Evolutionary conservation across 345 rosid genomes (phyloP).

Genomic region (Sonneratia caseolaris): DNA sequence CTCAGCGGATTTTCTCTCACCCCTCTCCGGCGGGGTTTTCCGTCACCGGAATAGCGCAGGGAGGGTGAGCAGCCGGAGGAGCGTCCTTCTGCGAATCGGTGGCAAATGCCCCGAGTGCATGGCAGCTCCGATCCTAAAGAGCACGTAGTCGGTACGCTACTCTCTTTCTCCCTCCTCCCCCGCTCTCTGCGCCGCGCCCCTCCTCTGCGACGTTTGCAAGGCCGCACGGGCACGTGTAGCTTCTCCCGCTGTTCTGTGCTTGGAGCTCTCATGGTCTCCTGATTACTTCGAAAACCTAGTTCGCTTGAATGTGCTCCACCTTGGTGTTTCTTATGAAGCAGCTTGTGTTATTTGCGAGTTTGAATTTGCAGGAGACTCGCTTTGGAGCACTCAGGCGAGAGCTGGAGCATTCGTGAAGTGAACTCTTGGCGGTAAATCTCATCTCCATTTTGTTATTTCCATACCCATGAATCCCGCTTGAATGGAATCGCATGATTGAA

Average conservation of each 20-base stretch:
- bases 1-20: not conserved
- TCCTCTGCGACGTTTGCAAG: not conserved
- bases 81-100: slow-evolving; percentile 77
- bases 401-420: slow-evolving; percentile 61
- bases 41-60: not conserved
- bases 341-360: not conserved
- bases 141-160: slow-evolving; percentile 46
- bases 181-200: not conserved
- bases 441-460: not conserved
- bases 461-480: not conserved
- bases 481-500: not conserved
- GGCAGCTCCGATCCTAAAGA: slow-evolving; percentile 64
- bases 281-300: not conserved
- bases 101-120: slow-evolving; percentile 68
- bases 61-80: slow-evolving; percentile 68
- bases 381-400: slow-evolving; percentile 70
- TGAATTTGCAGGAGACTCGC: slow-evolving; percentile 63
- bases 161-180: slow-evolving; percentile 7
- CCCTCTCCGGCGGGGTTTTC: not conserved
- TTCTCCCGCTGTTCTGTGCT: not conserved
- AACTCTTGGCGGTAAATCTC: slow-evolving; percentile 41
- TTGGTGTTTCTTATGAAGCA: not conserved
- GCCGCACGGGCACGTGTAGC: not conserved
- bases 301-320: not conserved
- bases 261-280: too few species aligned